Percentiles rank a stretch among this genome's conserved stretches.
Evolutionary conservation across 768 basidiomycete genomes (phyloP).

Genomic region (Ephemerocybe angulata): DNA sequence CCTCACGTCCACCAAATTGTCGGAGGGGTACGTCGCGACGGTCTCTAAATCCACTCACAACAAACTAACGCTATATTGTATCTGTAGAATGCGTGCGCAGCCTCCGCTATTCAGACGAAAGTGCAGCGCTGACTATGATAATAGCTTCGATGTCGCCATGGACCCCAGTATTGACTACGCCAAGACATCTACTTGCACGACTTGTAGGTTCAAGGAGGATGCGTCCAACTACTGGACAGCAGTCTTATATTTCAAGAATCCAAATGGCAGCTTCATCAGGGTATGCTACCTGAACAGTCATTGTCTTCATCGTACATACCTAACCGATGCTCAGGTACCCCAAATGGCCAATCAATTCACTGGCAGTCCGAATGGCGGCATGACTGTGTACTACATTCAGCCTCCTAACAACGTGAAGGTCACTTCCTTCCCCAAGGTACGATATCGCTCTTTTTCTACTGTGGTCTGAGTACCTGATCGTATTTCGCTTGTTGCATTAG

Average conservation of each 20-base stretch:
- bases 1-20: neutral
- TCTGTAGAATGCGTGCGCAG: neutral
- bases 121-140: too few relatives aligned
- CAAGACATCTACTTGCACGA: neutral
- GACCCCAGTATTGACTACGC: neutral
- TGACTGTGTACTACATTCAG: too few relatives aligned
- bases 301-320: too few relatives aligned
- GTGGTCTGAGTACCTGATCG: neutral
- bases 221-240: neutral
- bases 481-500: neutral
- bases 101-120: too few relatives aligned
- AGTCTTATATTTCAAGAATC: neutral
- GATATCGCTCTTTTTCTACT: neutral
- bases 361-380: too few relatives aligned
- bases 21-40: neutral
- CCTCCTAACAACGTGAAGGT: constrained; percentile 6
- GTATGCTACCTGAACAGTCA: too few relatives aligned
- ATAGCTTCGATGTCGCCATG: neutral
- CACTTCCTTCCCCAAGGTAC: constrained; percentile 10
- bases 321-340: constrained; percentile 2
- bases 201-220: too few relatives aligned
- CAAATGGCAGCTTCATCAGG: neutral
- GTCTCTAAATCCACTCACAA: neutral
- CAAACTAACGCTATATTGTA: neutral
- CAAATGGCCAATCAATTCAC: constrained; percentile 10